These are phyloP conservation scores for Aschersonia sp. DNA, from an alignment of 2,329 filamentous ascomycete species.

Conservation along the genomic window DNA sequence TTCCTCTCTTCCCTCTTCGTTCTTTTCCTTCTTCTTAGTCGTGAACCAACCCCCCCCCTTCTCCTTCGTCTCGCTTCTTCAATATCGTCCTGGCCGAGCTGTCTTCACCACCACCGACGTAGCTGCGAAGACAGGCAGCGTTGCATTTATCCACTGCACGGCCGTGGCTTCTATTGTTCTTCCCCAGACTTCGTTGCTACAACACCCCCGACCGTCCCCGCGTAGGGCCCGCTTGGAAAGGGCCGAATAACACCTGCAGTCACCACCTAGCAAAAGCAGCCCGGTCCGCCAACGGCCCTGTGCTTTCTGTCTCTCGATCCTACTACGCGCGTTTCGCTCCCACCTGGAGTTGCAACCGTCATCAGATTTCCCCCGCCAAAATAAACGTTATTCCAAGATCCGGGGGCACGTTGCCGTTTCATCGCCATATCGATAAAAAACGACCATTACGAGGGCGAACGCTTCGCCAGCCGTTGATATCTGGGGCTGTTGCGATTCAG, in stretches of 20 bases:
- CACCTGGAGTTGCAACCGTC: conserved; percentile 2
- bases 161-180: conserved; percentile 2
- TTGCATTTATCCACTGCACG: neutral
- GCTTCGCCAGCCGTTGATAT: neutral
- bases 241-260: conserved; percentile 22
- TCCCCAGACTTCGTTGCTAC: conserved; percentile 5
- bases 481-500: neutral
- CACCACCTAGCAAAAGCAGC: conserved; percentile 6
- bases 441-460: too few species aligned
- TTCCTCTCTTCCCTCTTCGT: neutral
- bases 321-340: conserved; percentile 5
- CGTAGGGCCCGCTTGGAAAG: conserved; percentile 19
- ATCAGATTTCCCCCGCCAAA: conserved; percentile 11
- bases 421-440: conserved; percentile 2
- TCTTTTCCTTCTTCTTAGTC: neutral
- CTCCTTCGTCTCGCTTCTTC: neutral
- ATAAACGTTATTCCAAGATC: conserved; percentile 5
- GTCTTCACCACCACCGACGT: neutral
- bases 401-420: conserved; percentile 2
- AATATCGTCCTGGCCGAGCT: neutral
- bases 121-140: neutral
- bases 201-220: conserved; percentile 9
- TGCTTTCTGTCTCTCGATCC: conserved; percentile 1
- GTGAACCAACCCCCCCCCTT: neutral
- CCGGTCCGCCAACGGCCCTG: conserved; percentile 3